Percentiles rank a stretch among this genome's conserved stretches.
These are phyloP conservation scores for Colletotrichum salicis DNA, from an alignment of 2,329 filamentous ascomycete species.

Conservation along the genomic window DNA sequence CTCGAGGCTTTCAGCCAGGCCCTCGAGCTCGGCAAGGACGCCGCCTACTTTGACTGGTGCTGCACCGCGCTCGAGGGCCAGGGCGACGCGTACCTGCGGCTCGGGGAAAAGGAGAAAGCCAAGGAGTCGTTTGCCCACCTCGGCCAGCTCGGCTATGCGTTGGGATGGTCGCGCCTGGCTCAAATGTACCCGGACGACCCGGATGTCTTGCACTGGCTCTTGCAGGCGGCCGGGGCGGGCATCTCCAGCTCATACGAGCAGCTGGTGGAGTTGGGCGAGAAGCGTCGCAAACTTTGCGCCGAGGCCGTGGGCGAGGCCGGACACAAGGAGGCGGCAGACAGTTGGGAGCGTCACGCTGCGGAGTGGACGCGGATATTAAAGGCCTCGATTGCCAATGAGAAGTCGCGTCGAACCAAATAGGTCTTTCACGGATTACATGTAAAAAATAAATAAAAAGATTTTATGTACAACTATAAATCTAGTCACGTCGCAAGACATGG, in stretches of 20 bases:
- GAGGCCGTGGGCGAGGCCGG: not conserved
- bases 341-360: conserved; percentile 1
- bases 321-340: not conserved
- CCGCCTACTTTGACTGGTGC: conserved; percentile 32
- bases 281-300: not conserved
- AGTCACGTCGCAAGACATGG: not conserved
- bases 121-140: not conserved
- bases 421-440: no score
- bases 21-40: not conserved
- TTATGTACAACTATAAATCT: conserved; percentile 1
- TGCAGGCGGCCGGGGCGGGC: conserved; percentile 13
- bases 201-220: not conserved
- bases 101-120: not conserved
- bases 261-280: conserved; percentile 15
- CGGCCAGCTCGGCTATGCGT: not conserved
- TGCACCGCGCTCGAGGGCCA: conserved; percentile 2
- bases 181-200: not conserved
- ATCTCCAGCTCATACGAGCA: not conserved
- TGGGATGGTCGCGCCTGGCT: conserved; percentile 1
- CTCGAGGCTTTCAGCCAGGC: conserved; percentile 21
- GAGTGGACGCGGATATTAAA: conserved; percentile 12
- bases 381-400: not conserved
- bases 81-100: conserved; percentile 2
- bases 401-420: not conserved
- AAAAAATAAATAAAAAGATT: no score